phyloP scores from a whole-genome alignment of 192 early-diverging fungal genomes.

The Backusella circina region DNA sequence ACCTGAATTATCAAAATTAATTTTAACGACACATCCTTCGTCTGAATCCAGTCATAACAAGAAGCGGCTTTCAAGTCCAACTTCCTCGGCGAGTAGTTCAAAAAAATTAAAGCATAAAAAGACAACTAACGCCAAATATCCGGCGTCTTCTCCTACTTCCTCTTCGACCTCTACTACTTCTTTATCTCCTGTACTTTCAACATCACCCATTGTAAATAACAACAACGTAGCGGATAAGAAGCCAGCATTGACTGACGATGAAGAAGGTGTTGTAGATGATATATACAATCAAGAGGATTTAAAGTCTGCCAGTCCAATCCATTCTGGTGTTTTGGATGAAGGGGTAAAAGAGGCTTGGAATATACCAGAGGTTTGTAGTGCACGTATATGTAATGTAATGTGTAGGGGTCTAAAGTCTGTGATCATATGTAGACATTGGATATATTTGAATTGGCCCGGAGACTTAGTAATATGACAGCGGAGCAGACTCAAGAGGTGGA shows the following conservation, averaged over 20 bases:
- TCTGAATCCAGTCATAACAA: neutral
- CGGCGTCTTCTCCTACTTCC: neutral
- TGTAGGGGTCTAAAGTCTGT: neutral
- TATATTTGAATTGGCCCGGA: constrained; percentile 19
- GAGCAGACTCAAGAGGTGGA: constrained; percentile 23
- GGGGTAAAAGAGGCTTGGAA: constrained; percentile 7
- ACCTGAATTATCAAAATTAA: constrained; percentile 1
- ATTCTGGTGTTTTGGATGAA: constrained; percentile 5
- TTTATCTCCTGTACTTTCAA: neutral
- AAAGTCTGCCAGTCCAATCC: constrained; percentile 9
- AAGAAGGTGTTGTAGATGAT: constrained; percentile 13
- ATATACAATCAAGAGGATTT: constrained; percentile 20
- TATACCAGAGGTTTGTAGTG: constrained; percentile 16
- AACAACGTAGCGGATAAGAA: neutral
- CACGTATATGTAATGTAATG: neutral
- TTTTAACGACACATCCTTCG: neutral
- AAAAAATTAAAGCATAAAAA: neutral
- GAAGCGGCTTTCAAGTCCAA: neutral
- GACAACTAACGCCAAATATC: neutral
- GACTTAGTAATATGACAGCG: constrained; percentile 13
- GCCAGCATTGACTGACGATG: neutral
- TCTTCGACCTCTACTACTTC: neutral
- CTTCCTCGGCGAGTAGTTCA: neutral
- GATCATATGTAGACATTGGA: constrained; percentile 6
- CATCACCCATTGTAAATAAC: neutral